These are phyloP conservation scores for Leucogyrophana mollusca DNA, from an alignment of 768 basidiomycete species.

Conservation along the genomic window DNA sequence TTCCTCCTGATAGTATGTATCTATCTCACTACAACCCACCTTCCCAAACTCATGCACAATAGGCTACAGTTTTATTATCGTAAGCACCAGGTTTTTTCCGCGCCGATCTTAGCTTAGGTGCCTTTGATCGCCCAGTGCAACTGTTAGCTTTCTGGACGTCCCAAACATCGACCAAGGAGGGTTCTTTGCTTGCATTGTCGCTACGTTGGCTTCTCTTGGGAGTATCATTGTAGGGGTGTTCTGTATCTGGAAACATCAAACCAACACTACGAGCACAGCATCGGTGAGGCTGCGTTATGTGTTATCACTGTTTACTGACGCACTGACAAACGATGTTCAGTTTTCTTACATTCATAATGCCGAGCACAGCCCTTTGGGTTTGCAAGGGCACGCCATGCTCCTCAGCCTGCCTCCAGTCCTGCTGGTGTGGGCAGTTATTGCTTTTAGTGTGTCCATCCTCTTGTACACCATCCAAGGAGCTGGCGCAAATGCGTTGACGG, in stretches of 20 bases:
- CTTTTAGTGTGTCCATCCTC: conserved; percentile 46
- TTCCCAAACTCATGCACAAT: not conserved
- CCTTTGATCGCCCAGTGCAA: conserved; percentile 35
- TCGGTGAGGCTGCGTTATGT: conserved; percentile 35
- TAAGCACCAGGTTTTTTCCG: conserved; percentile 20
- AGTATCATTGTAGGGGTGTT: conserved; percentile 57
- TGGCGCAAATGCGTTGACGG: conserved; percentile 16
- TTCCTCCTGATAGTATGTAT: conserved; percentile 52
- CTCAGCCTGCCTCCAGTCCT: conserved; percentile 52
- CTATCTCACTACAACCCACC: not conserved
- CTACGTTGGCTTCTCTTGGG: conserved; percentile 50
- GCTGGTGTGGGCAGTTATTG: conserved; percentile 54
- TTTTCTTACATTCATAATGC: conserved; percentile 56
- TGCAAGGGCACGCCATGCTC: conserved; percentile 49
- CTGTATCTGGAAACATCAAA: conserved; percentile 55
- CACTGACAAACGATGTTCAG: conserved; percentile 23
- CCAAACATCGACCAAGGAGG: conserved; percentile 32
- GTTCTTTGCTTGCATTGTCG: conserved; percentile 32
- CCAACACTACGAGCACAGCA: conserved; percentile 41
- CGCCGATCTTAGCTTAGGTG: not conserved
- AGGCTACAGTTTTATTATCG: conserved; percentile 58
- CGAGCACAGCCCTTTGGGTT: conserved; percentile 41
- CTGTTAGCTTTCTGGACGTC: conserved; percentile 48
- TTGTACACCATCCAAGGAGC: conserved; percentile 41
- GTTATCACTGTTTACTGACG: not conserved